Conservation (phyloP, 139 green algal species). For the Haematococcus lacustris region DNA sequence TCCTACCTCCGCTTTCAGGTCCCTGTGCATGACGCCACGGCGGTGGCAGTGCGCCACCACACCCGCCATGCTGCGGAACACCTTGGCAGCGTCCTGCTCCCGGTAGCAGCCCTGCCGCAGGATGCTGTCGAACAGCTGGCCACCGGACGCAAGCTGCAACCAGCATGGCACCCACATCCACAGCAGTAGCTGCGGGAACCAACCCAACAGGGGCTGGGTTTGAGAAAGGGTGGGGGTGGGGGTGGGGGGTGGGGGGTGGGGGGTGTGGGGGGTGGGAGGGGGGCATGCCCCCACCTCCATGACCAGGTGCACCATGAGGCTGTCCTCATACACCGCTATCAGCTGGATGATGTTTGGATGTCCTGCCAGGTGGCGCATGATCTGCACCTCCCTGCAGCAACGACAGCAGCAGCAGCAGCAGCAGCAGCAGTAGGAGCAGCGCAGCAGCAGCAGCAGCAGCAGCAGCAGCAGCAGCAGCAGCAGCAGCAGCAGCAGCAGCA, state of each 20-base stretch:
- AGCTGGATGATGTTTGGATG: conserved; percentile 6
- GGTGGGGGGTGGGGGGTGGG: too few relatives aligned
- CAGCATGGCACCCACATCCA: background rate
- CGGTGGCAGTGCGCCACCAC: conserved; percentile 86
- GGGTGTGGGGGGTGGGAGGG: too few relatives aligned
- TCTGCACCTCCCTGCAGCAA: conserved; percentile 1
- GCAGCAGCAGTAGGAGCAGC: background rate
- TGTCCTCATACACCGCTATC: conserved; percentile 5
- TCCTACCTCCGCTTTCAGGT: background rate
- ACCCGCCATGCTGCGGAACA: conserved; percentile 51
- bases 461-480: background rate
- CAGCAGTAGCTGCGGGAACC: background rate
- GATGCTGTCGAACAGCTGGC: conserved; percentile 94
- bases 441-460: background rate
- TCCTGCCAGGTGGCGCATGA: background rate
- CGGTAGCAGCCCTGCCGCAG: conserved; percentile 58
- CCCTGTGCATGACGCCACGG: conserved; percentile 73
- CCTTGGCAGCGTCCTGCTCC: conserved; percentile 34
- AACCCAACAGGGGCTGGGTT: background rate
- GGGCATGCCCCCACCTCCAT: conserved; percentile 12
- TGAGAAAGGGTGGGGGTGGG: too few relatives aligned
- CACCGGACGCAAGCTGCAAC: conserved; percentile 49
- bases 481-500: background rate
- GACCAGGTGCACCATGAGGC: conserved; percentile 1
- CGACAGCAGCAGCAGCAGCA: background rate